These are phyloP conservation scores for Arthrobotrys iridis DNA, from an alignment of 2,329 filamentous ascomycete species.

Conservation along the genomic window DNA sequence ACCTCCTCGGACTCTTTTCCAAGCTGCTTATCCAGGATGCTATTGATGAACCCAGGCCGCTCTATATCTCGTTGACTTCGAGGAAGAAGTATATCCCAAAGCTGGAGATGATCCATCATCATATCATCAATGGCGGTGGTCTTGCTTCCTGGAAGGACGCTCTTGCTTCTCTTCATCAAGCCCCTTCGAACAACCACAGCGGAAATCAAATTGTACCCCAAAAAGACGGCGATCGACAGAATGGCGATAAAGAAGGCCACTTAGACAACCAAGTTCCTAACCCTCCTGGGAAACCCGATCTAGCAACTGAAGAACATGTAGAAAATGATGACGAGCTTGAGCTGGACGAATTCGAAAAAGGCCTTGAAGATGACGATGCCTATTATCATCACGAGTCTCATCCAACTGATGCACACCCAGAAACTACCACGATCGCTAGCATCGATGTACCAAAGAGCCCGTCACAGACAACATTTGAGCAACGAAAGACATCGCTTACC, in stretches of 20 bases:
- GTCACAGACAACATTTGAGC: conserved; percentile 28
- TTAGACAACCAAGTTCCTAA: background rate
- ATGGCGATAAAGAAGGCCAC: background rate
- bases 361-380: conserved; percentile 1
- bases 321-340: conserved; percentile 34
- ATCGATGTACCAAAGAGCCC: conserved; percentile 50
- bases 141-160: conserved; percentile 34
- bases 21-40: conserved; percentile 34
- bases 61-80: conserved; percentile 39
- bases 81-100: conserved; percentile 49
- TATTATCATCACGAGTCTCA: conserved; percentile 14
- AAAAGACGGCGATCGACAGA: background rate
- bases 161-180: background rate
- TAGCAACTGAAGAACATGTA: background rate
- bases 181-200: conserved; percentile 2
- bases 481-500: background rate
- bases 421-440: background rate
- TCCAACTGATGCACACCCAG: background rate
- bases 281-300: background rate
- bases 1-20: conserved; percentile 36
- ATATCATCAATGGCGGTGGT: conserved; percentile 38
- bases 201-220: background rate
- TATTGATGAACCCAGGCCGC: conserved; percentile 22
- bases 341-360: conserved; percentile 47
- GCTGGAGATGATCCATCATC: conserved; percentile 40